Base-by-base conservation (phyloP, 2,329 filamentous ascomycete species). In the Colletotrichum eleusines region DNA sequence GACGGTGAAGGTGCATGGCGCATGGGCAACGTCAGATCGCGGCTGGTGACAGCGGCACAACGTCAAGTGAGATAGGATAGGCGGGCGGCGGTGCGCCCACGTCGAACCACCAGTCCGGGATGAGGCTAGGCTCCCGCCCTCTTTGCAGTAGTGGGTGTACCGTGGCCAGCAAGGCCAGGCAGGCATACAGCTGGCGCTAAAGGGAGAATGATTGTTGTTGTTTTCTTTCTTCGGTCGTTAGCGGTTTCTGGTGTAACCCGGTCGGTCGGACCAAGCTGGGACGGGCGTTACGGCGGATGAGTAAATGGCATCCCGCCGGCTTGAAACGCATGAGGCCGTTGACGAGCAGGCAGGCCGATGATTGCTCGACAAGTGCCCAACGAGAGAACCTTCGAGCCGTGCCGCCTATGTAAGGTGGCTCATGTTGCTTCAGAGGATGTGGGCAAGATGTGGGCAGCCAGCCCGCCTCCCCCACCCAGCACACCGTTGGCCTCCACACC, bases 91-190 rank as follows among this genome's bases (percentile, higher is more conserved):
- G 63, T 66, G 67, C 53, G 42, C 66, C 55, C 67, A 62, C 67
- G 57, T 66, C 33, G 57, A 65, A 61, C 67, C 67, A 62, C 59
- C 50, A 44, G 42, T 57, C 50, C 35, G 67, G 63, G 63, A 70
- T 67, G 33, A 28, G 54, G 44, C 48, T 50, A 48, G 67, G 57
- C 57, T 61, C 33, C 31, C 55, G 12, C 28, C 16, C 28, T n/a
- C 14, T 23, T 23, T 70, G 33, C 57, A 70, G 33, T 23, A 50
- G 31, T 61, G 18, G 42, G 63, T 67, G 40, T 50, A 28, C 26
- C 33, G 42, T 61, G 42, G 60, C 50, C 46, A 62, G 38, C 55
- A 58, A 26, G 11, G 12, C 33, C 33, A 42, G 26, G n/a, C 63
- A 31, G 26, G 57, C 35, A 48, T 69, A 55, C 50, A 42, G 50